phyloP scores from a whole-genome alignment of 345 rosid genomes.

The Anacardium occidentale region DNA sequence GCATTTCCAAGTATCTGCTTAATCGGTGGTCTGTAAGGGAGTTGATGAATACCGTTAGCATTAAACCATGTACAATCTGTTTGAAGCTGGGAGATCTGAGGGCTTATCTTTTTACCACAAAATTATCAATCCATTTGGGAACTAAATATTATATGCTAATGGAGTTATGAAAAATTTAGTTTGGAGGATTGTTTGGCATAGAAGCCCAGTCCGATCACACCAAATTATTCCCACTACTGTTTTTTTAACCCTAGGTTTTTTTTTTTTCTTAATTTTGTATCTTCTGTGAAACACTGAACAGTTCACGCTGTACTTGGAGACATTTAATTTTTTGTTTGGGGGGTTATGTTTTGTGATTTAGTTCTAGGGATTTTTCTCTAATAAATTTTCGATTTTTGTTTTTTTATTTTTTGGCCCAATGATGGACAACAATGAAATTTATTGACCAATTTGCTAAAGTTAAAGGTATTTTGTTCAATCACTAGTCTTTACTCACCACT shows the following conservation, averaged over 20 bases:
- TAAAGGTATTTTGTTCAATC: conserved; percentile 12
- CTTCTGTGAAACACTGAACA: too few species aligned
- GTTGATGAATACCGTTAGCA: conserved; percentile 17
- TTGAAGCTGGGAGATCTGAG: conserved; percentile 23
- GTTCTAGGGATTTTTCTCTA: neutral
- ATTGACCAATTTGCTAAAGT: conserved; percentile 25
- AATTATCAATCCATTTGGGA: too few species aligned
- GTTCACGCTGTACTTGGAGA: too few species aligned
- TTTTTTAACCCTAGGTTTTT: neutral
- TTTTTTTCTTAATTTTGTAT: neutral
- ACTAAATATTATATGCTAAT: too few species aligned
- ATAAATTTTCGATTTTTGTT: neutral
- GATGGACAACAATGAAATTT: conserved; percentile 19
- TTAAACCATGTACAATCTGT: conserved; percentile 7
- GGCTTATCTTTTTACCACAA: neutral
- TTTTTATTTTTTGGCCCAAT: conserved; percentile 2
- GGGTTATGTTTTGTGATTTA: neutral
- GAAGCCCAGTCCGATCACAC: neutral
- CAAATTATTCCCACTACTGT: neutral
- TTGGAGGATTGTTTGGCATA: too few species aligned
- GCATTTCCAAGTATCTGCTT: too few species aligned
- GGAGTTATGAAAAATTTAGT: too few species aligned
- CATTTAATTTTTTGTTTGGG: too few species aligned
- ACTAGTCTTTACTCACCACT: conserved; percentile 15
- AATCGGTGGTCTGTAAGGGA: conserved; percentile 11